These are phyloP conservation scores for Davidsoniella neocaledoniae DNA, from an alignment of 2,329 filamentous ascomycete species.

Conservation along the genomic window DNA sequence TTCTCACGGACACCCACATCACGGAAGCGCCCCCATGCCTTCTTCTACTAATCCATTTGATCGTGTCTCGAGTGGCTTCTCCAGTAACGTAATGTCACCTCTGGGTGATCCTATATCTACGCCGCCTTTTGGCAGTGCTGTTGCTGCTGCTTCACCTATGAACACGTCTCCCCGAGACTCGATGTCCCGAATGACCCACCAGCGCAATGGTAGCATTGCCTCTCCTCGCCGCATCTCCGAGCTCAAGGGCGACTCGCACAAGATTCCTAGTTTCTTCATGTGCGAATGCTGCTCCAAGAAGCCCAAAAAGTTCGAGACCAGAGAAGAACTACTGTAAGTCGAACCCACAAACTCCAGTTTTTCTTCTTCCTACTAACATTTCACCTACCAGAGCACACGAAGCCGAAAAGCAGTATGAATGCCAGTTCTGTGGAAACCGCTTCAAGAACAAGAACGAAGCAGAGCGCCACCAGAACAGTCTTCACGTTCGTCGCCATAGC, in stretches of 20 bases:
- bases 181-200: constrained; percentile 26
- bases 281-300: constrained; percentile 97
- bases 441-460: constrained; percentile 99
- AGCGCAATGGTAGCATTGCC: constrained; percentile 29
- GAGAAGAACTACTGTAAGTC: constrained; percentile 67
- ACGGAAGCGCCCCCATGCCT: constrained; percentile 26
- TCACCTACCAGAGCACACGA: constrained; percentile 52
- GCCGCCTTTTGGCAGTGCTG: constrained; percentile 20
- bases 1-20: constrained; percentile 27
- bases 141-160: constrained; percentile 21
- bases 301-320: constrained; percentile 81
- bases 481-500: constrained; percentile 81
- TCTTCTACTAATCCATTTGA: constrained; percentile 26
- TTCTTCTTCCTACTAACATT: constrained; percentile 14
- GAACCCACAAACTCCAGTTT: not conserved
- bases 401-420: constrained; percentile 92
- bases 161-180: constrained; percentile 33
- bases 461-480: constrained; percentile 86
- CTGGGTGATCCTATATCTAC: constrained; percentile 33
- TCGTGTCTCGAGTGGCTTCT: constrained; percentile 28
- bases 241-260: constrained; percentile 29
- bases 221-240: constrained; percentile 37
- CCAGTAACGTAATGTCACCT: constrained; percentile 33
- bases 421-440: constrained; percentile 77
- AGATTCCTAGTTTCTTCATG: constrained; percentile 41